A percentile compares a stretch with the other conserved stretches of the same genome.
These are phyloP conservation scores for Hypoxylon rubiginosum DNA, from an alignment of 2,329 filamentous ascomycete species.

Conservation along the genomic window DNA sequence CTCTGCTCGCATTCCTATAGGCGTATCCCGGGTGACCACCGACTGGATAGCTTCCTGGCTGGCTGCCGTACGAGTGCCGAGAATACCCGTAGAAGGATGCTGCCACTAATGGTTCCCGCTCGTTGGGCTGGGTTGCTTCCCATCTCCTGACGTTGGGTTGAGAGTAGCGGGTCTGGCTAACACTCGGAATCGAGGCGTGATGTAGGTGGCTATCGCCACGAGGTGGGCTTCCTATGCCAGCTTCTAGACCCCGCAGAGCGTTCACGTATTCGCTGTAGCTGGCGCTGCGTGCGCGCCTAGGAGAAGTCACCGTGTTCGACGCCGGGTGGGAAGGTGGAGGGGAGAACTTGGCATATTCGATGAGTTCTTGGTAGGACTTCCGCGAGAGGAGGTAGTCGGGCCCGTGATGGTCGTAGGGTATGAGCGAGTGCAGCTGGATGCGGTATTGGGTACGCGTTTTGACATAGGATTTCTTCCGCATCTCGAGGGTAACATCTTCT, in stretches of 20 bases:
- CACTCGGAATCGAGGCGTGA: background rate
- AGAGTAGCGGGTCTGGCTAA: slow-evolving; percentile 2
- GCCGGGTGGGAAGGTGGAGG: slow-evolving; percentile 31
- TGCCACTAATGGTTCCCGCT: slow-evolving; percentile 19
- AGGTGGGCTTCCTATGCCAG: slow-evolving; percentile 17
- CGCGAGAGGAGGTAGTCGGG: slow-evolving; percentile 35
- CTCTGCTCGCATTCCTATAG: background rate
- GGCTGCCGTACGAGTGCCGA: slow-evolving; percentile 4
- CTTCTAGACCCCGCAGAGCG: slow-evolving; percentile 21
- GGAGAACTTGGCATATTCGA: slow-evolving; percentile 37
- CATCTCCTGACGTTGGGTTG: background rate
- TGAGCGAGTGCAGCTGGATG: slow-evolving; percentile 28
- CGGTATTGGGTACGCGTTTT: slow-evolving; percentile 27
- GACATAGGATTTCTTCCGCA: slow-evolving; percentile 42
- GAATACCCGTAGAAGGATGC: slow-evolving; percentile 13
- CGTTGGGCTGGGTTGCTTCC: slow-evolving; percentile 6
- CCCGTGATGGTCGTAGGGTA: slow-evolving; percentile 30
- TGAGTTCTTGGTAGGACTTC: slow-evolving; percentile 41
- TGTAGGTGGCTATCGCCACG: slow-evolving; percentile 3
- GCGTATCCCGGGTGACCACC: slow-evolving; percentile 12
- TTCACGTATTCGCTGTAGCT: slow-evolving; percentile 36
- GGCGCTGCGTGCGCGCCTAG: slow-evolving; percentile 13
- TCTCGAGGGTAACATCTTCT: slow-evolving; percentile 17
- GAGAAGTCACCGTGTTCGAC: slow-evolving; percentile 16
- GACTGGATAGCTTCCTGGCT: slow-evolving; percentile 8